Evolutionary conservation across 192 early-diverging fungal species (phyloP).

Genomic region (Backusella tarrabulga): DNA sequence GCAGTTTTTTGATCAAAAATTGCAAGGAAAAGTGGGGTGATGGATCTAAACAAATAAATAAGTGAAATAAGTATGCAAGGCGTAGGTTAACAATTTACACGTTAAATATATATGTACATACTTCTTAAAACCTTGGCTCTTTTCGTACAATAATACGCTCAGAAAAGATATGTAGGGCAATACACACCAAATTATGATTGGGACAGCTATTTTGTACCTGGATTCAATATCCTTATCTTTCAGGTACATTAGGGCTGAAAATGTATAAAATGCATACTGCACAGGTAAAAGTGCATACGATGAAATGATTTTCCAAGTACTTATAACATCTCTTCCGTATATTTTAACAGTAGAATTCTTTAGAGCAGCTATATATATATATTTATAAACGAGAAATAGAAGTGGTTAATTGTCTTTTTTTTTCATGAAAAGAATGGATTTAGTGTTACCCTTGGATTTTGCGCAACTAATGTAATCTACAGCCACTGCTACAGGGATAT

Average conservation of each 20-base stretch:
- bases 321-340: constrained; percentile 92
- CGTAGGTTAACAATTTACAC: background rate
- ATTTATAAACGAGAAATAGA: background rate
- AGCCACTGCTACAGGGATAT: constrained; percentile 51
- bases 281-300: constrained; percentile 72
- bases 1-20: constrained; percentile 55
- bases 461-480: constrained; percentile 50
- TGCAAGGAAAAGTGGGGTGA: constrained; percentile 81
- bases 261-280: constrained; percentile 68
- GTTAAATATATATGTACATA: constrained; percentile 20
- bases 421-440: background rate
- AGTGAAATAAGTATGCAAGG: background rate
- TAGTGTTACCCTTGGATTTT: constrained; percentile 46
- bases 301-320: constrained; percentile 92
- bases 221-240: constrained; percentile 23
- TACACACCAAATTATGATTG: constrained; percentile 41
- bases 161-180: constrained; percentile 70
- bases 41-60: constrained; percentile 46
- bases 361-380: constrained; percentile 60
- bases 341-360: constrained; percentile 91
- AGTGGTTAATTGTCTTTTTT: background rate
- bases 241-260: constrained; percentile 54
- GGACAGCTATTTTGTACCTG: constrained; percentile 40
- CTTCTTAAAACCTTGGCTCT: constrained; percentile 69
- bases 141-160: constrained; percentile 71